Conservation (phyloP, 768 basidiomycete species). For the Boletus reticulatus region DNA sequence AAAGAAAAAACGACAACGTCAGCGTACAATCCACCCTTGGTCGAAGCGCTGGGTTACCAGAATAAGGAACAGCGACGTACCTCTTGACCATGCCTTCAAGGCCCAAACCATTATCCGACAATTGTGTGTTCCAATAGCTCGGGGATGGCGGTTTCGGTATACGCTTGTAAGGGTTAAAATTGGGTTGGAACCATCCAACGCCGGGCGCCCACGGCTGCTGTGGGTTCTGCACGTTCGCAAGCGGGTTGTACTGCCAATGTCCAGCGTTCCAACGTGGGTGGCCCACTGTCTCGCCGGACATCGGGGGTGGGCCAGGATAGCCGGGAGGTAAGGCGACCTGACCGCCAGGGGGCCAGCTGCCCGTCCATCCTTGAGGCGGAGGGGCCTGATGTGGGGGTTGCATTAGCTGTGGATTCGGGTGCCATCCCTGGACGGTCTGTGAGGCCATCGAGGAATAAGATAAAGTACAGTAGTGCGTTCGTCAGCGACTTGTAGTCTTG, state of each 20-base stretch:
- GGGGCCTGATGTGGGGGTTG: slow-evolving; percentile 22
- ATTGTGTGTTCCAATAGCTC: slow-evolving; percentile 58
- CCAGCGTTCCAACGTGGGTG: slow-evolving; percentile 50
- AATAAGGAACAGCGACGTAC: slow-evolving; percentile 38
- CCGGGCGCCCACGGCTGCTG: slow-evolving; percentile 34
- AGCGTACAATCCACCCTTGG: slow-evolving; percentile 1
- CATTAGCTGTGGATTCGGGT: slow-evolving; percentile 34
- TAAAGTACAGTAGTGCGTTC: not conserved
- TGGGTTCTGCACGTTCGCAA: slow-evolving; percentile 25
- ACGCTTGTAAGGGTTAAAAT: slow-evolving; percentile 64
- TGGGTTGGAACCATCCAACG: slow-evolving; percentile 29
- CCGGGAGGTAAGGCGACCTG: slow-evolving; percentile 31
- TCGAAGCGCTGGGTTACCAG: not conserved
- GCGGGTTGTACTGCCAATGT: slow-evolving; percentile 51
- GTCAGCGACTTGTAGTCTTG: not conserved
- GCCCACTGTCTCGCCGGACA: slow-evolving; percentile 47
- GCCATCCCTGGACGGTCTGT: slow-evolving; percentile 28
- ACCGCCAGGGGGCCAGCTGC: slow-evolving; percentile 35
- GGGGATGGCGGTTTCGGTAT: slow-evolving; percentile 57
- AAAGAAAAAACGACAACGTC: slow-evolving; percentile 7
- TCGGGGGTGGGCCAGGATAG: slow-evolving; percentile 51
- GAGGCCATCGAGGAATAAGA: slow-evolving; percentile 18
- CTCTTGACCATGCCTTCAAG: slow-evolving; percentile 59
- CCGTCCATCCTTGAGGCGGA: slow-evolving; percentile 35
- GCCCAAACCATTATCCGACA: slow-evolving; percentile 63